A percentile compares a stretch with the other conserved stretches of the same genome.
phyloP scores from a whole-genome alignment of 2,329 filamentous ascomycete species.

The Colletotrichum navitas region DNA sequence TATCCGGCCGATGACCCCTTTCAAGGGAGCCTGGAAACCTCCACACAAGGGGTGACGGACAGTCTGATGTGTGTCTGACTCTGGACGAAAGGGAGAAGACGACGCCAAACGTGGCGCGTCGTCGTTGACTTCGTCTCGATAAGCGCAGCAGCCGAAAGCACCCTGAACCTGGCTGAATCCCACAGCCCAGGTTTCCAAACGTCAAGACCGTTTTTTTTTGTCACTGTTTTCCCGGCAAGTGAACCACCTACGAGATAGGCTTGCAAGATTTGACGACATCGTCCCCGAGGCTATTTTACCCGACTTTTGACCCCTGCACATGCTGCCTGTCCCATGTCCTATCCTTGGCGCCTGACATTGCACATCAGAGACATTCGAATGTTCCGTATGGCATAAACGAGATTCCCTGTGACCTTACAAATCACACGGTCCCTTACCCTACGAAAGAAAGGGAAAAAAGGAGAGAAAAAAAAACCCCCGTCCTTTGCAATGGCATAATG shows the following conservation, averaged over 20 bases:
- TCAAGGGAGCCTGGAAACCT: constrained; percentile 23
- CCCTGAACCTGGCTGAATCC: constrained; percentile 7
- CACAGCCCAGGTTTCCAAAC: constrained; percentile 10
- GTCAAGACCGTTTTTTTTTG: constrained; percentile 6
- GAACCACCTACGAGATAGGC: constrained; percentile 1
- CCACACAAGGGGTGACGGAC: constrained; percentile 25
- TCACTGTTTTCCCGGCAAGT: constrained; percentile 8
- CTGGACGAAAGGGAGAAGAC: constrained; percentile 19
- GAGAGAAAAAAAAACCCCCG: neutral
- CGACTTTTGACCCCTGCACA: neutral
- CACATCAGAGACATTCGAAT: constrained; percentile 3
- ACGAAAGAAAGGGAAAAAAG: neutral
- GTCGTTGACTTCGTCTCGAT: neutral
- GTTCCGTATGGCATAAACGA: constrained; percentile 25
- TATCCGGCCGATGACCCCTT: constrained; percentile 35
- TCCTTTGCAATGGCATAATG: constrained; percentile 9
- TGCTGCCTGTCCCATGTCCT: neutral
- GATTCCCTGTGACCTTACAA: constrained; percentile 6
- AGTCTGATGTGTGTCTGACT: constrained; percentile 28
- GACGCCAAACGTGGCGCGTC: neutral
- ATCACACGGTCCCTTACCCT: constrained; percentile 9
- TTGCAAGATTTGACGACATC: constrained; percentile 1
- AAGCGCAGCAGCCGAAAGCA: constrained; percentile 30
- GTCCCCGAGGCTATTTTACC: neutral
- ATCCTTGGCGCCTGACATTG: constrained; percentile 9